Evolutionary conservation across 345 rosid species (phyloP).

Genomic region (Pugionium cornutum): DNA sequence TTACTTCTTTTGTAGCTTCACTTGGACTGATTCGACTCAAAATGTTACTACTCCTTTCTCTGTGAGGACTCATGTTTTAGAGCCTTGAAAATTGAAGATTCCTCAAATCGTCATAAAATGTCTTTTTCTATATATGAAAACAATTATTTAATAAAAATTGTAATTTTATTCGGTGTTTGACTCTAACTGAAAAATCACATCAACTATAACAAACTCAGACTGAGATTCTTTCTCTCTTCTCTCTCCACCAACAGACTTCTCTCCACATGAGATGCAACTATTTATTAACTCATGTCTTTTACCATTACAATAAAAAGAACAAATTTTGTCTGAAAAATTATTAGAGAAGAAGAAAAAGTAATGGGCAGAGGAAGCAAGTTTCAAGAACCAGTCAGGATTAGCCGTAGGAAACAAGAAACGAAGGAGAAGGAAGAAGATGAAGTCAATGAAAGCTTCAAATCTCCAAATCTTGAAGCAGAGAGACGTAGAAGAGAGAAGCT

Average conservation of each 20-base stretch:
- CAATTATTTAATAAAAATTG: not conserved
- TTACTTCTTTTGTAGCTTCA: constrained; percentile 30
- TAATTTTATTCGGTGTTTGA: constrained; percentile 30
- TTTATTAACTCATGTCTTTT: constrained; percentile 33
- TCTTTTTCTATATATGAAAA: not conserved
- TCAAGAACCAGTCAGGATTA: constrained; percentile 25
- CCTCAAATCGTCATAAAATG: constrained; percentile 18
- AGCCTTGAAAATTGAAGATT: constrained; percentile 10
- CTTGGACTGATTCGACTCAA: constrained; percentile 37
- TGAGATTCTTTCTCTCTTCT: constrained; percentile 38
- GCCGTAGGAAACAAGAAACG: constrained; percentile 49
- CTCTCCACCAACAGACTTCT: constrained; percentile 27
- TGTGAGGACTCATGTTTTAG: constrained; percentile 28
- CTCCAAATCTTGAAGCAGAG: constrained; percentile 80
- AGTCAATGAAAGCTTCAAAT: constrained; percentile 45
- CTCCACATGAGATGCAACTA: constrained; percentile 42
- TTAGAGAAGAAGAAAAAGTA: not conserved
- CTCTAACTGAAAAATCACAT: constrained; percentile 42
- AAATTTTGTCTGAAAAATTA: constrained; percentile 7
- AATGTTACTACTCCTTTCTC: constrained; percentile 37
- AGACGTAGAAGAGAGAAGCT: constrained; percentile 79
- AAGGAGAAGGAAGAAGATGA: constrained; percentile 37
- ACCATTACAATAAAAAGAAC: constrained; percentile 10
- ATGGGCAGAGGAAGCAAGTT: constrained; percentile 18
- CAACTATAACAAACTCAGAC: constrained; percentile 42